Evolutionary conservation across 1,139 yeast species (phyloP).

Genomic region (Suzukiozyma palmioleophila): DNA sequence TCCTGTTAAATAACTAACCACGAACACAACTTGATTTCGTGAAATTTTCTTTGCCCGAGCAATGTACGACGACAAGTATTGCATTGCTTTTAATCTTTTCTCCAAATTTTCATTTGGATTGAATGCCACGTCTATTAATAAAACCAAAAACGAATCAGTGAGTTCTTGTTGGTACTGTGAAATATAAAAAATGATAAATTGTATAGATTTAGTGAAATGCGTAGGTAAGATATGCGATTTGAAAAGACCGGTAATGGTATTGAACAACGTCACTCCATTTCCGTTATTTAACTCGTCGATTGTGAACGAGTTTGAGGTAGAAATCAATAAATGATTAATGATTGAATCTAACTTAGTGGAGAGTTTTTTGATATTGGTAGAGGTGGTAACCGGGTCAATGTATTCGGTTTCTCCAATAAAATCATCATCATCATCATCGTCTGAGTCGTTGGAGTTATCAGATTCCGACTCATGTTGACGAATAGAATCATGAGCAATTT

Average conservation of each 20-base stretch:
- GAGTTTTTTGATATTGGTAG: slow-evolving; percentile 51
- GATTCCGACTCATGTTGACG: slow-evolving; percentile 20
- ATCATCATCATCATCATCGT: slow-evolving; percentile 25
- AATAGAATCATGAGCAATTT: slow-evolving; percentile 7
- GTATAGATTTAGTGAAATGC: slow-evolving; percentile 86
- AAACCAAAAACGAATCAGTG: slow-evolving; percentile 79
- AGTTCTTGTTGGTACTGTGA: slow-evolving; percentile 81
- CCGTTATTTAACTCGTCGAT: slow-evolving; percentile 52
- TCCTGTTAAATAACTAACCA: slow-evolving; percentile 70
- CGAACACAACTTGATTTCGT: slow-evolving; percentile 69
- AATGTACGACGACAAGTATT: slow-evolving; percentile 84
- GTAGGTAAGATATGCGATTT: slow-evolving; percentile 84
- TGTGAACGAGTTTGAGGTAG: slow-evolving; percentile 48
- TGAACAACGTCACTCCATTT: slow-evolving; percentile 69
- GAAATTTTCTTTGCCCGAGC: slow-evolving; percentile 80
- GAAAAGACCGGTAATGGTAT: slow-evolving; percentile 72
- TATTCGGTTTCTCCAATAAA: slow-evolving; percentile 37
- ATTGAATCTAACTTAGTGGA: slow-evolving; percentile 69
- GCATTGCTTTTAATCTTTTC: slow-evolving; percentile 82
- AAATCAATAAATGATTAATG: slow-evolving; percentile 50
- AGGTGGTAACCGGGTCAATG: slow-evolving; percentile 37
- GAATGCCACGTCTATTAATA: slow-evolving; percentile 80
- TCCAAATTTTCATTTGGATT: slow-evolving; percentile 63
- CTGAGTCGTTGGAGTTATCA: slow-evolving; percentile 20
- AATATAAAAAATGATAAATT: slow-evolving; percentile 75